Evolutionary conservation across 2,329 filamentous ascomycete species (phyloP).

Genomic region (Chaetothyriales sp.): DNA sequence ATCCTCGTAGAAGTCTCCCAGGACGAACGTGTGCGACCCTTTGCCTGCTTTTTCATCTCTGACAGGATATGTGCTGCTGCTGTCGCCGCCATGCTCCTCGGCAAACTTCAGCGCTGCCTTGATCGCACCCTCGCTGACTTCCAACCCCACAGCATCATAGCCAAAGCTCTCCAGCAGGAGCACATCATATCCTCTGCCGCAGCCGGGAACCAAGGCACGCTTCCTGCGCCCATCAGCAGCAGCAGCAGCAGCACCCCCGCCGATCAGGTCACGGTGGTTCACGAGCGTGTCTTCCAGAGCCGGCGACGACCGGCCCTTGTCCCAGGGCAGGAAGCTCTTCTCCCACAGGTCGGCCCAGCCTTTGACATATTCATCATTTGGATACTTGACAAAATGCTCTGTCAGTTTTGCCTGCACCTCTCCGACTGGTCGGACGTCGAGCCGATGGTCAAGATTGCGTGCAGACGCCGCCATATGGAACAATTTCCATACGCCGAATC

Average conservation of each 20-base stretch:
- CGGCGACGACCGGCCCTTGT: constrained; percentile 42
- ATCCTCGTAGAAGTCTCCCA: constrained; percentile 32
- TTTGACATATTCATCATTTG: constrained; percentile 27
- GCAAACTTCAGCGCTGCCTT: constrained; percentile 23
- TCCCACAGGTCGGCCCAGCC: constrained; percentile 45
- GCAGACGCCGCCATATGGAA: background rate
- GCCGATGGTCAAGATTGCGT: too few species aligned
- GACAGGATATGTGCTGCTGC: constrained; percentile 21
- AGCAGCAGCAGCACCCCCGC: constrained; percentile 19
- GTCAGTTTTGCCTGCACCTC: constrained; percentile 13
- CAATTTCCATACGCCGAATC: background rate
- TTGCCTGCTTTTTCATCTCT: constrained; percentile 23
- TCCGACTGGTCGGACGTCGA: constrained; percentile 3
- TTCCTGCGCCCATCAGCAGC: constrained; percentile 29
- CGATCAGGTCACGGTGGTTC: constrained; percentile 24
- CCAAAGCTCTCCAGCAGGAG: constrained; percentile 58
- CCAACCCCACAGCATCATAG: constrained; percentile 63
- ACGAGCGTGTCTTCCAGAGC: constrained; percentile 41
- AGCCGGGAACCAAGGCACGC: constrained; percentile 62
- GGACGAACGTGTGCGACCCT: constrained; percentile 27
- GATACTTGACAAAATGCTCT: constrained; percentile 28
- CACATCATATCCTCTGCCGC: constrained; percentile 69
- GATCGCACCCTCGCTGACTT: constrained; percentile 42
- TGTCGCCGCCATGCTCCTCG: constrained; percentile 19
- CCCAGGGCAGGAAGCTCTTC: constrained; percentile 41